Percentiles rank a stretch among this genome's conserved stretches.
Conservation (phyloP, 176 grass and related monocot genomes). For the Olyra latifolia region DNA sequence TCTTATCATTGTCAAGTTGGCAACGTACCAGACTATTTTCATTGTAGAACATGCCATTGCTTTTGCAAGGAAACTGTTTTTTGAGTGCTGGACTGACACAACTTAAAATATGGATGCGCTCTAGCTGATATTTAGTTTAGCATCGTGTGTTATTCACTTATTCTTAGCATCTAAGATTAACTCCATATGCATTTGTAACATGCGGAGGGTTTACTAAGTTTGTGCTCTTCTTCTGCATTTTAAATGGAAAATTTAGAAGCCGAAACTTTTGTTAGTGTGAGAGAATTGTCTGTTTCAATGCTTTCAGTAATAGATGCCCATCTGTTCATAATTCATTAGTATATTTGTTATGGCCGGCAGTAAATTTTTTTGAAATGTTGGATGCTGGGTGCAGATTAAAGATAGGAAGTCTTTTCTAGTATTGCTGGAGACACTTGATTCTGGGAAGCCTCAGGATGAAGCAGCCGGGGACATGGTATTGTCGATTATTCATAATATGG, state of each 20-base stretch:
- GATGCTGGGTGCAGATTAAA: constrained; percentile 57
- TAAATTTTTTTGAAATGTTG: constrained; percentile 34
- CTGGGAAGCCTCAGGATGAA: constrained; percentile 95
- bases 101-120: background rate
- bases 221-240: constrained; percentile 9
- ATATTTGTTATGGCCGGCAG: background rate
- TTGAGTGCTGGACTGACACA: background rate
- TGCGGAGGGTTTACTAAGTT: constrained; percentile 6
- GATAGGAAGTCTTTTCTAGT: constrained; percentile 78
- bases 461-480: constrained; percentile 70
- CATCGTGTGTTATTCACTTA: too few species aligned
- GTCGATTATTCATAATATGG: background rate
- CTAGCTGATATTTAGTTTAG: background rate
- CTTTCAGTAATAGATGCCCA: background rate
- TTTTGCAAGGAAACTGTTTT: background rate
- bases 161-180: background rate
- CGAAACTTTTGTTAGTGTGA: constrained; percentile 8
- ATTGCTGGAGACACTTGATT: constrained; percentile 77
- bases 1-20: background rate
- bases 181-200: background rate
- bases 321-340: constrained; percentile 1
- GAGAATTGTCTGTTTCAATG: background rate
- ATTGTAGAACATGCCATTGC: background rate
- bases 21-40: background rate
- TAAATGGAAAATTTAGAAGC: background rate